phyloP scores from a whole-genome alignment of 257 asterid species.

The Fraxinus americana region DNA sequence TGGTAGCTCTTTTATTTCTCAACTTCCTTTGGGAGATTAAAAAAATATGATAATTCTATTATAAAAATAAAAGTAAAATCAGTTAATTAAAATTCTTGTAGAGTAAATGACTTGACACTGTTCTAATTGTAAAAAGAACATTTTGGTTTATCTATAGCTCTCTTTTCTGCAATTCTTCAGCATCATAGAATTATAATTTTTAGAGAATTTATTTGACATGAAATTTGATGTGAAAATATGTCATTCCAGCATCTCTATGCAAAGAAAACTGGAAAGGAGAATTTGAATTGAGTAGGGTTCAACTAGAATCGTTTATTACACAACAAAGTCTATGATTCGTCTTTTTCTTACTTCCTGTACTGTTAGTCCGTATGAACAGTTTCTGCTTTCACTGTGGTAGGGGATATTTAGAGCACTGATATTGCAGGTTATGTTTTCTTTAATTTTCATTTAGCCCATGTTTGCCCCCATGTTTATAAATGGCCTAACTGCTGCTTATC shows the following conservation, averaged over 20 bases:
- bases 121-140: neutral
- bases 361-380: neutral
- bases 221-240: neutral
- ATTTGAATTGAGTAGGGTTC: constrained; percentile 1
- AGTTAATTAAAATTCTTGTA: neutral
- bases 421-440: neutral
- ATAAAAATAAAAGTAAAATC: neutral
- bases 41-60: neutral
- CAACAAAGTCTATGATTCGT: neutral
- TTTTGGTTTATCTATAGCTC: neutral
- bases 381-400: neutral
- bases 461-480: no score
- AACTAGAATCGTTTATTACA: constrained; percentile 5
- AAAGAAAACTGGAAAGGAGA: neutral
- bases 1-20: neutral
- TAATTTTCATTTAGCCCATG: no score
- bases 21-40: neutral
- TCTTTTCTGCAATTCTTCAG: neutral
- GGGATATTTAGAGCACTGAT: neutral
- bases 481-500: no score
- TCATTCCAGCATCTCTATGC: neutral
- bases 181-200: neutral
- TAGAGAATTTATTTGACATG: neutral
- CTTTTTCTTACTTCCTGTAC: neutral
- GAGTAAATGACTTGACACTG: neutral